Conservation (phyloP, 257 asterid genomes). For the Nemophila menziesii region DNA sequence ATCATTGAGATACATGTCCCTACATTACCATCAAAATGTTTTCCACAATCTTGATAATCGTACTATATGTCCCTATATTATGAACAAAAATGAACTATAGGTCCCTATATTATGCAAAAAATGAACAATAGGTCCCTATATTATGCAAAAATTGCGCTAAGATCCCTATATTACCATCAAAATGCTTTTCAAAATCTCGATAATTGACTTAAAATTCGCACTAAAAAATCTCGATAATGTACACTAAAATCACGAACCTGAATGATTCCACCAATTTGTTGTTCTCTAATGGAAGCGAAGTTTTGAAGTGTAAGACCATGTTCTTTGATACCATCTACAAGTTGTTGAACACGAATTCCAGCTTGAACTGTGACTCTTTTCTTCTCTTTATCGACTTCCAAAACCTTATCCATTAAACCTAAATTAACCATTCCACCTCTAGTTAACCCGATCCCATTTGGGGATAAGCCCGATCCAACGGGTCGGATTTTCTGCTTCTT, state of each 20-base stretch:
- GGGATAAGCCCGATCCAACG: constrained; percentile 85
- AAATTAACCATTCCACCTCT: constrained; percentile 85
- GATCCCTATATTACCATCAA: too few relatives aligned
- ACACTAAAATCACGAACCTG: constrained; percentile 42
- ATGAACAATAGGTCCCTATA: too few relatives aligned
- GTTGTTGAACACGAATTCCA: constrained; percentile 91
- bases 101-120: too few relatives aligned
- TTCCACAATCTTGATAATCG: too few relatives aligned
- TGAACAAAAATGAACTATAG: too few relatives aligned
- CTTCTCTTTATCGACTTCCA: constrained; percentile 79
- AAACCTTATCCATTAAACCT: constrained; percentile 80
- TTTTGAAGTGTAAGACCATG: constrained; percentile 81
- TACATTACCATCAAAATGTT: too few relatives aligned
- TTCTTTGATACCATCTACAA: constrained; percentile 80
- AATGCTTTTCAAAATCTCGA: too few relatives aligned
- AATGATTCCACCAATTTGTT: constrained; percentile 91
- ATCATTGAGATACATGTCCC: too few relatives aligned
- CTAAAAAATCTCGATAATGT: not conserved
- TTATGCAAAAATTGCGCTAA: too few relatives aligned
- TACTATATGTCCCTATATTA: too few relatives aligned
- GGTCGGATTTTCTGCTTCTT: constrained; percentile 76
- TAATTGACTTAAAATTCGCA: not conserved
- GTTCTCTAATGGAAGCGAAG: constrained; percentile 91
- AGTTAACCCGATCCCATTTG: constrained; percentile 85
- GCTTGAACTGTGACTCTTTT: constrained; percentile 85